These are phyloP conservation scores for Aethionema arabicum DNA, from an alignment of 345 rosid genomes.

Conservation along the genomic window DNA sequence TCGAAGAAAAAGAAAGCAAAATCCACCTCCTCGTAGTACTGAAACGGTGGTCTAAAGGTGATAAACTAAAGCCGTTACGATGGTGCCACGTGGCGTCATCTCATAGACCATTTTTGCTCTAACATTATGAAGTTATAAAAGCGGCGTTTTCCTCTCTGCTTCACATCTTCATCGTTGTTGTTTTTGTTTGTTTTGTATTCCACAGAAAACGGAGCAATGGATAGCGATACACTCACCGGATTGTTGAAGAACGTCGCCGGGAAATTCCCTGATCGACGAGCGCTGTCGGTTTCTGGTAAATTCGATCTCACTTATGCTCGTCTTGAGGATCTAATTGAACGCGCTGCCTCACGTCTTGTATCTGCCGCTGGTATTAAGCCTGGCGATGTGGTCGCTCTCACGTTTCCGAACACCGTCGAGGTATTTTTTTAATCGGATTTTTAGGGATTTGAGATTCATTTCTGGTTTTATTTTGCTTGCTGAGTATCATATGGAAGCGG, in stretches of 20 bases:
- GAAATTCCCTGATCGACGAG: constrained; percentile 46
- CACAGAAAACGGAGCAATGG: constrained; percentile 35
- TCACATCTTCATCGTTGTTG: constrained; percentile 19
- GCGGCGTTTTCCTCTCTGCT: background rate
- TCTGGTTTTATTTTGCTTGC: constrained; percentile 9
- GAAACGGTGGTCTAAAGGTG: constrained; percentile 19
- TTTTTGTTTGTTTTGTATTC: constrained; percentile 1
- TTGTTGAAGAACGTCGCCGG: constrained; percentile 40
- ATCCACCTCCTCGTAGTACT: constrained; percentile 21
- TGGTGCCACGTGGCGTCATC: constrained; percentile 23
- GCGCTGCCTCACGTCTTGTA: constrained; percentile 50
- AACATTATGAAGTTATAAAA: constrained; percentile 10
- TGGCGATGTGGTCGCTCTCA: constrained; percentile 62
- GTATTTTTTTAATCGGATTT: constrained; percentile 38
- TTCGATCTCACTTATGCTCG: constrained; percentile 54
- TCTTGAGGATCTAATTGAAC: constrained; percentile 50
- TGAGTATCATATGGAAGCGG: background rate
- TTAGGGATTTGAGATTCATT: constrained; percentile 1
- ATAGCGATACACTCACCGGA: constrained; percentile 47
- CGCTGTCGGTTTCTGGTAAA: constrained; percentile 52
- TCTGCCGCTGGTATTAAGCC: constrained; percentile 45
- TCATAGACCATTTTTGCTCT: background rate
- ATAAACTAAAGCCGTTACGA: constrained; percentile 14
- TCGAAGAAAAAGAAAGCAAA: background rate
- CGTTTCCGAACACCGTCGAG: constrained; percentile 70